Percentiles rank a stretch among this genome's conserved stretches.
phyloP scores from a whole-genome alignment of 106 monocot genomes.

The Allium cepa region DNA sequence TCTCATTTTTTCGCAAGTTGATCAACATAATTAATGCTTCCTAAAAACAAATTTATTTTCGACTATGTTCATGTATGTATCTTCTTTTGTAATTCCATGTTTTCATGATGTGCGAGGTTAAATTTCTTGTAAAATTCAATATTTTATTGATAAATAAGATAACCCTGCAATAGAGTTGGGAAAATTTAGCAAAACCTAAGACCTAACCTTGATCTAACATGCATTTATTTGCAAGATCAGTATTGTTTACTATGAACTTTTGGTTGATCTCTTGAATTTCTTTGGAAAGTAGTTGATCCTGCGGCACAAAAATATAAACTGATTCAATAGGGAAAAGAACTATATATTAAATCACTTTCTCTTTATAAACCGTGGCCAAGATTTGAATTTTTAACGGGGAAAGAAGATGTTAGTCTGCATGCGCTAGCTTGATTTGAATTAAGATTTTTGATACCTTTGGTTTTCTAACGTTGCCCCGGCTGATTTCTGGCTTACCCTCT shows the following conservation, averaged over 20 bases:
- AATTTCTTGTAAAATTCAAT: conserved; percentile 43
- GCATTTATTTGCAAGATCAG: not conserved
- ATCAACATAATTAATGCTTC: too few species aligned
- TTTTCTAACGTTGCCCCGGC: conserved; percentile 9
- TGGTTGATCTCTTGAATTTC: conserved; percentile 76
- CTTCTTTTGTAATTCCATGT: conserved; percentile 34
- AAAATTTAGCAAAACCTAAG: not conserved
- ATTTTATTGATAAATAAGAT: conserved; percentile 46
- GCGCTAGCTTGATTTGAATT: not conserved
- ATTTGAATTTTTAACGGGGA: not conserved
- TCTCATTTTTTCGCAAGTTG: too few species aligned
- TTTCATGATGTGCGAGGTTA: conserved; percentile 36
- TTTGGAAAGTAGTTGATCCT: conserved; percentile 60
- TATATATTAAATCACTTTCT: too few species aligned
- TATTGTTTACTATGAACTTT: conserved; percentile 23
- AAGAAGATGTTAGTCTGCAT: not conserved
- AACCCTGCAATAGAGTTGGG: conserved; percentile 22
- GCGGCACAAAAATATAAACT: conserved; percentile 17
- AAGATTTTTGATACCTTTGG: conserved; percentile 12
- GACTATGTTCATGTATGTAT: too few species aligned
- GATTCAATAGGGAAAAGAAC: too few species aligned
- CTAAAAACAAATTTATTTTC: too few species aligned
- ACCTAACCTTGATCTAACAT: not conserved
- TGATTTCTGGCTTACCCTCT: conserved; percentile 14
- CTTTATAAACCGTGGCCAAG: too few species aligned